phyloP scores from a whole-genome alignment of 345 rosid species.

The Boechera retrofracta region DNA sequence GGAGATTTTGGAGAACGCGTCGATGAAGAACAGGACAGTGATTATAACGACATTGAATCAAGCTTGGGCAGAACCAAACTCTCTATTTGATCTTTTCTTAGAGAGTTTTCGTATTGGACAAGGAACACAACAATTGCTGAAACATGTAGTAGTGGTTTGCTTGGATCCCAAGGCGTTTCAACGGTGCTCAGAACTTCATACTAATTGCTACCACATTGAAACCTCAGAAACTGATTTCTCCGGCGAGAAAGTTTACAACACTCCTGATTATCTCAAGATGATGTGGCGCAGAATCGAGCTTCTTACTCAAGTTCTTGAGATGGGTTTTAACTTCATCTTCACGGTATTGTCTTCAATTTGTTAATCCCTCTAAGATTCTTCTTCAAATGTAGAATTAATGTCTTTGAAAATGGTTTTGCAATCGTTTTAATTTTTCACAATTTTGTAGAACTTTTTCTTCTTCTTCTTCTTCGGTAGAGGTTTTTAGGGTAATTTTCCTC shows the following conservation, averaged over 20 bases:
- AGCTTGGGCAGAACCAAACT: slow-evolving; percentile 73
- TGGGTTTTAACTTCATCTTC: slow-evolving; percentile 72
- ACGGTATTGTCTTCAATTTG: slow-evolving; percentile 53
- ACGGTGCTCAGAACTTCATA: slow-evolving; percentile 55
- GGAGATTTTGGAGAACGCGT: slow-evolving; percentile 35
- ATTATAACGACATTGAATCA: slow-evolving; percentile 66
- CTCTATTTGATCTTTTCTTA: slow-evolving; percentile 67
- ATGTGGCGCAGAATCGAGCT: slow-evolving; percentile 78
- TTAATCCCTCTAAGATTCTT: neutral
- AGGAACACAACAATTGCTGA: slow-evolving; percentile 51
- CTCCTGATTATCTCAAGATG: slow-evolving; percentile 62
- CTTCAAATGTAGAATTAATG: neutral
- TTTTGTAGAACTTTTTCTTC: neutral
- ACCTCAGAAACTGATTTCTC: slow-evolving; percentile 52
- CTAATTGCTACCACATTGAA: slow-evolving; percentile 50
- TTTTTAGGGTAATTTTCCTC: neutral
- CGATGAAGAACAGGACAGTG: slow-evolving; percentile 56
- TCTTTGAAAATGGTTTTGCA: neutral
- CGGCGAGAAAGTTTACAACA: slow-evolving; percentile 61
- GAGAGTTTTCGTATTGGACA: slow-evolving; percentile 63
- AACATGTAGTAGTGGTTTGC: slow-evolving; percentile 60
- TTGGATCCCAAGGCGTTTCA: slow-evolving; percentile 60
- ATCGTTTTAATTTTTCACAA: neutral
- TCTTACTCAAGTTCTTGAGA: slow-evolving; percentile 53
- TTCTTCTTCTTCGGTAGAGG: too few species aligned